phyloP scores from a whole-genome alignment of 805 yeast genomes.

The Wickerhamiella galacta region DNA sequence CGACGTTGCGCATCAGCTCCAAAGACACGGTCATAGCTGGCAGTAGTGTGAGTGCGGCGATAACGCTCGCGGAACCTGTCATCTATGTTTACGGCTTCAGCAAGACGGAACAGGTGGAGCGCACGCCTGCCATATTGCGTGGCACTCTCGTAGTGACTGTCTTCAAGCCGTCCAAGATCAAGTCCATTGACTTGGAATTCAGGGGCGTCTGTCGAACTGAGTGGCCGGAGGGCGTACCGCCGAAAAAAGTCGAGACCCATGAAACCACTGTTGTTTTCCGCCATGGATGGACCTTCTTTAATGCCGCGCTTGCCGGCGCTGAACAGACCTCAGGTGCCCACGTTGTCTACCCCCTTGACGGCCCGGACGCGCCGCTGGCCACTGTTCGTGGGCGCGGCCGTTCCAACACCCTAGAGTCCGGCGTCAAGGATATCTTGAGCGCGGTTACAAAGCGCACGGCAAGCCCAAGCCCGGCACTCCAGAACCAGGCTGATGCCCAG shows the following conservation, averaged over 20 bases:
- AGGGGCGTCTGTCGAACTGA: conserved; percentile 64
- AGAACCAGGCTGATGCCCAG: conserved; percentile 3
- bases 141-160: conserved; percentile 63
- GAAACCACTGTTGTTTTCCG: conserved; percentile 52
- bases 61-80: conserved; percentile 53
- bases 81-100: conserved; percentile 73
- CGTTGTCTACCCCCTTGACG: conserved; percentile 16
- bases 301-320: conserved; percentile 20
- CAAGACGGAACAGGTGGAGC: conserved; percentile 38
- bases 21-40: conserved; percentile 4
- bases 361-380: not conserved
- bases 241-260: conserved; percentile 47
- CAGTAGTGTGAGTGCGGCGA: conserved; percentile 12
- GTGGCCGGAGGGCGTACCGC: conserved; percentile 98
- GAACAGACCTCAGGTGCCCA: conserved; percentile 31
- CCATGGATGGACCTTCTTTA: conserved; percentile 87
- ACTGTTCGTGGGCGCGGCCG: too few species aligned
- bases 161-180: conserved; percentile 54
- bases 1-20: too few species aligned
- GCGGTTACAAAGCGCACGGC: not conserved
- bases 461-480: not conserved
- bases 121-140: conserved; percentile 66
- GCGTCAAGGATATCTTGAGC: not conserved
- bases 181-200: conserved; percentile 42
- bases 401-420: not conserved